Base-by-base conservation (phyloP, 495 filamentous ascomycete genomes). In the Aspergillus bertholletiae region DNA sequence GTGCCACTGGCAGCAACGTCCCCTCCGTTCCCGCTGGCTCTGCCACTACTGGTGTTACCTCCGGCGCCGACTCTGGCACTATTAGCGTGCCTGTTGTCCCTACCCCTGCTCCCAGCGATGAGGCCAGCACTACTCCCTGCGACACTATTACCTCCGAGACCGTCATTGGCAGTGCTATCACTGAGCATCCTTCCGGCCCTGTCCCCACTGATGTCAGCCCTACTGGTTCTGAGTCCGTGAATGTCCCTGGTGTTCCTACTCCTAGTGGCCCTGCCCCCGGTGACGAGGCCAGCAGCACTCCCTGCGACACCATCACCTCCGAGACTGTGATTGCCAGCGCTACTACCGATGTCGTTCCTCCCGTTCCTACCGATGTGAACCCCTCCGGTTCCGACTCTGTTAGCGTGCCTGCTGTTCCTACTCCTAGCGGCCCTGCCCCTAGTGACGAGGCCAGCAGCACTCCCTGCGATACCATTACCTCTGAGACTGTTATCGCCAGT, bases 101-200 rank as follows among this genome's bases (percentile, higher is more conserved):
- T 21, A 43, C 21, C 44, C 47, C 57, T n/a, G n/a, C n/a, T 24
- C 35, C 60, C 23, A 18, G 20, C 22, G 47, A 22, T 22, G 53
- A 22, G 21, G 49, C 37, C n/a, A 46, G n/a, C 35, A 26, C 49
- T 11, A 54, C 54, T 24, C 55, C 57, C 24, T 50, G 61, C 20
- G 61, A 58, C 51, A 58, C 57, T 17, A 17, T 58, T n/a, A 58
- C 58, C 34, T 48, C 49, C 17, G 55, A 64, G 54, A 53, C 41
- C 24, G 55, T 58, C 2, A 34, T 49, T 37, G 46, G 49, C 27
- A 50, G 22, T 46, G 32, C 48, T 30, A 54, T 43, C 32, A 51
- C 28, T 18, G 37, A 39, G 7, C 13, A 18, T 32, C 30, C 30
- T 32, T 53, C 54, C 13, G 34, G 34, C 6, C 23, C 24, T 22